Conservation (phyloP, 441 rosid species). For the Aquilaria agallochum region DNA sequence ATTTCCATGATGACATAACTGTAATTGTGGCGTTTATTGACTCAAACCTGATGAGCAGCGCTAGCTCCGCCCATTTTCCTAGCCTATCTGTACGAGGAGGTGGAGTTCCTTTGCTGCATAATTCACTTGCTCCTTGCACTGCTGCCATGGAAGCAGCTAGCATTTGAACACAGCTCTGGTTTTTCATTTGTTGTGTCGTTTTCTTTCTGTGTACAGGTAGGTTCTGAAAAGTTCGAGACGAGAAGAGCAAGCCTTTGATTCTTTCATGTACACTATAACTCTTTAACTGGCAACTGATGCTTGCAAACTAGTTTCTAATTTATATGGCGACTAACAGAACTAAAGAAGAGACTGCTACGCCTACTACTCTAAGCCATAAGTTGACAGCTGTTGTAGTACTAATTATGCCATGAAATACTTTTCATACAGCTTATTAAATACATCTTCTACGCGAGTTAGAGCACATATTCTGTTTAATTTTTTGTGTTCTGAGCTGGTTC, state of each 20-base stretch:
- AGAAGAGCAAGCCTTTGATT: slow-evolving; percentile 38
- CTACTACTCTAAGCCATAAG: slow-evolving; percentile 10
- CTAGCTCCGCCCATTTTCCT: slow-evolving; percentile 35
- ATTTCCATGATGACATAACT: slow-evolving; percentile 96
- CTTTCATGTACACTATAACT: slow-evolving; percentile 57
- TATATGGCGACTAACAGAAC: slow-evolving; percentile 18
- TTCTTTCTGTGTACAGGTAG: slow-evolving; percentile 48
- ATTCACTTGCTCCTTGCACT: slow-evolving; percentile 54
- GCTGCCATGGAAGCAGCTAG: slow-evolving; percentile 40
- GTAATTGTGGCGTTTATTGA: slow-evolving; percentile 84
- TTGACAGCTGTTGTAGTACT: slow-evolving; percentile 26
- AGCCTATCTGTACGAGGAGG: slow-evolving; percentile 70
- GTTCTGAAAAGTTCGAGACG: slow-evolving; percentile 22
- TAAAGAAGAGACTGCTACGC: slow-evolving; percentile 17
- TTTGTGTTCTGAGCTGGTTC: too few relatives aligned
- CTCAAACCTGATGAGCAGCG: slow-evolving; percentile 55
- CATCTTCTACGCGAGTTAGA: too few relatives aligned
- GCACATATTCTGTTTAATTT: too few relatives aligned
- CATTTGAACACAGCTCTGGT: slow-evolving; percentile 22
- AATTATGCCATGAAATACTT: slow-evolving; percentile 15
- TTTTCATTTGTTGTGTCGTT: slow-evolving; percentile 26
- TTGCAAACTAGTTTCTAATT: slow-evolving; percentile 26
- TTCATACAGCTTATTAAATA: neutral
- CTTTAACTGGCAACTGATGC: slow-evolving; percentile 34
- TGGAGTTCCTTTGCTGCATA: slow-evolving; percentile 51